phyloP scores from a whole-genome alignment of 2,329 filamentous ascomycete species.

The Fusarium illudens region DNA sequence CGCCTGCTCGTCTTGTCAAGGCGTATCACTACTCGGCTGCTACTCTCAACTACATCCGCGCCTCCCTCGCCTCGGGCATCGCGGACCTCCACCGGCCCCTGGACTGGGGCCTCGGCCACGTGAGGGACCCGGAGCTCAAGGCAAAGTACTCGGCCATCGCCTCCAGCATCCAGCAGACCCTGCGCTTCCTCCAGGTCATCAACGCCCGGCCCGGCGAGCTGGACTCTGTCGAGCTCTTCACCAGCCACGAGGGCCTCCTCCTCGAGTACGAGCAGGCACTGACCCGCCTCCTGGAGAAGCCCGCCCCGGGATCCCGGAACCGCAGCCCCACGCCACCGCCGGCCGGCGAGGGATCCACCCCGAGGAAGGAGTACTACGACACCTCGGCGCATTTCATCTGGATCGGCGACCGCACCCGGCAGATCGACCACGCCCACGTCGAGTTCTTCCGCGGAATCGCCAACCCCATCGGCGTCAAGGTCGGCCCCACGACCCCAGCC shows the following conservation, averaged over 20 bases:
- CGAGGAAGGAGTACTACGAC: slow-evolving; percentile 79
- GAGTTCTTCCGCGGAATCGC: slow-evolving; percentile 97
- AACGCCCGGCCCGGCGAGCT: slow-evolving; percentile 86
- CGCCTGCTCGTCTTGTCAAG: slow-evolving; percentile 83
- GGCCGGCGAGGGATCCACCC: slow-evolving; percentile 41
- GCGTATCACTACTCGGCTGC: slow-evolving; percentile 97
- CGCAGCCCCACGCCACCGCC: slow-evolving; percentile 56
- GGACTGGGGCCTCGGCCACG: slow-evolving; percentile 94
- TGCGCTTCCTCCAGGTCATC: slow-evolving; percentile 94
- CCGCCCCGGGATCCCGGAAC: slow-evolving; percentile 51
- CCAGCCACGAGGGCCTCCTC: slow-evolving; percentile 91
- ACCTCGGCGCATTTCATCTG: slow-evolving; percentile 97
- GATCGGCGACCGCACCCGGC: slow-evolving; percentile 96
- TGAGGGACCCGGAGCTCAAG: slow-evolving; percentile 83
- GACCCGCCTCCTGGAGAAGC: slow-evolving; percentile 77
- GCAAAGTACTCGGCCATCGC: slow-evolving; percentile 88
- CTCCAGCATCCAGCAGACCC: slow-evolving; percentile 83
- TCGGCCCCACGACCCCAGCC: slow-evolving; percentile 84
- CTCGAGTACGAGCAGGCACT: slow-evolving; percentile 93
- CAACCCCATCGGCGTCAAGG: slow-evolving; percentile 96
- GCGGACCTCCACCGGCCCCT: slow-evolving; percentile 93
- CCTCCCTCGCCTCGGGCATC: slow-evolving; percentile 84
- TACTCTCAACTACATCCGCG: slow-evolving; percentile 91
- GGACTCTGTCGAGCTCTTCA: slow-evolving; percentile 93
- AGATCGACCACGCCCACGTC: slow-evolving; percentile 91